Percentiles rank a stretch among this genome's conserved stretches.
Conservation (phyloP, 257 asterid species). For the Lavandula angustifolia region DNA sequence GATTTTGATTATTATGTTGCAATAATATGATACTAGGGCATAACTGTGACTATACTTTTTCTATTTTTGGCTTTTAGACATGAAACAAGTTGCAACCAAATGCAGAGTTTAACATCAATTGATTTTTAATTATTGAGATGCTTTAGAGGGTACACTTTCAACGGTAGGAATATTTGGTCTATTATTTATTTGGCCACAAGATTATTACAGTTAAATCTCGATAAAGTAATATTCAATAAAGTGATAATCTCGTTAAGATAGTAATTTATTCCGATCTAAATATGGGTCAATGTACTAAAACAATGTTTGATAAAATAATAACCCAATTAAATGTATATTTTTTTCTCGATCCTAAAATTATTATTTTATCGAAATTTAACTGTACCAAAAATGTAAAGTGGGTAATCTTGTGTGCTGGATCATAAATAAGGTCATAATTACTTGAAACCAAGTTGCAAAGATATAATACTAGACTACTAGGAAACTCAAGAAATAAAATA, state of each 20-base stretch:
- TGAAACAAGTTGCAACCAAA: conserved; percentile 41
- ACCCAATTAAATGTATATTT: too few species aligned
- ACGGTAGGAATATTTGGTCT: conserved; percentile 28
- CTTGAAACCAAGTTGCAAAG: conserved; percentile 32
- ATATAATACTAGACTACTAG: too few species aligned
- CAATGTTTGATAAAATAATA: too few species aligned
- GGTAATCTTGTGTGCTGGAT: background rate
- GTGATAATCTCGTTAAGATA: too few species aligned
- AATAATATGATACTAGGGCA: conserved; percentile 15
- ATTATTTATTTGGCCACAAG: conserved; percentile 16
- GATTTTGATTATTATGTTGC: conserved; percentile 19
- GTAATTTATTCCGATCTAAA: too few species aligned
- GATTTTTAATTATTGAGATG: conserved; percentile 31
- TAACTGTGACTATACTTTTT: conserved; percentile 2
- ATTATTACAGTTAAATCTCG: too few species aligned
- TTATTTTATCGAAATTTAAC: too few species aligned
- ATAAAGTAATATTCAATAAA: too few species aligned
- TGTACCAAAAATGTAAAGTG: conserved; percentile 10
- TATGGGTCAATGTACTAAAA: too few species aligned
- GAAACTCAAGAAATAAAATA: conserved; percentile 15
- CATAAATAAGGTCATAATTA: conserved; percentile 20
- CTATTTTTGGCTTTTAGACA: conserved; percentile 42
- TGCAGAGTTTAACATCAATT: conserved; percentile 27
- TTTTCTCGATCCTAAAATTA: too few species aligned
- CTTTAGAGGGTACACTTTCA: conserved; percentile 22